A percentile compares a stretch with the other conserved stretches of the same genome.
These are phyloP conservation scores for Syzygium grande DNA, from an alignment of 345 rosid genomes.

Conservation along the genomic window DNA sequence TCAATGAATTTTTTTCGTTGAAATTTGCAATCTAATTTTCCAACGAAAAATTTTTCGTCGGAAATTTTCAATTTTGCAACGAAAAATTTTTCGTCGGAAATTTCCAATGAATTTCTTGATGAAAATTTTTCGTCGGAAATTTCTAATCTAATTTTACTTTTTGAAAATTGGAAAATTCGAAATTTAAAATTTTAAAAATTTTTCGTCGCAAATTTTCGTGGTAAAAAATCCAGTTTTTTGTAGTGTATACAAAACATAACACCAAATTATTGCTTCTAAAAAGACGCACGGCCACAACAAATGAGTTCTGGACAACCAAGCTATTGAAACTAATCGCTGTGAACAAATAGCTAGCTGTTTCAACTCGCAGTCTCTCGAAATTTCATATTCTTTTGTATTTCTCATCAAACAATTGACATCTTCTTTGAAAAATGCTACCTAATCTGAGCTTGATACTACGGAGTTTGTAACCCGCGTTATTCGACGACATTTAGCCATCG, in stretches of 20 bases:
- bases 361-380: not conserved
- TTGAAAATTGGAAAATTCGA: too few species aligned
- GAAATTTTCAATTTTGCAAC: too few species aligned
- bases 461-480: not conserved
- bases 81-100: too few species aligned
- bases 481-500: not conserved
- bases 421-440: not conserved
- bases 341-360: not conserved
- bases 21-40: too few species aligned
- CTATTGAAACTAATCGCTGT: not conserved
- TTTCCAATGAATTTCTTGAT: too few species aligned
- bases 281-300: not conserved
- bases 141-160: too few species aligned
- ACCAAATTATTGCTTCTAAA: not conserved
- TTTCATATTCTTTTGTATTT: not conserved
- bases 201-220: too few species aligned
- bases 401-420: not conserved
- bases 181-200: too few species aligned
- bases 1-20: too few species aligned
- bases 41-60: too few species aligned
- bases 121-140: too few species aligned
- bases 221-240: too few species aligned
- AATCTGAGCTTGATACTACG: not conserved
- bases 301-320: not conserved
- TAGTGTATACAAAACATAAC: not conserved